Conservation (phyloP, 2,329 filamentous ascomycete genomes). For the Cordyceps farinosa region DNA sequence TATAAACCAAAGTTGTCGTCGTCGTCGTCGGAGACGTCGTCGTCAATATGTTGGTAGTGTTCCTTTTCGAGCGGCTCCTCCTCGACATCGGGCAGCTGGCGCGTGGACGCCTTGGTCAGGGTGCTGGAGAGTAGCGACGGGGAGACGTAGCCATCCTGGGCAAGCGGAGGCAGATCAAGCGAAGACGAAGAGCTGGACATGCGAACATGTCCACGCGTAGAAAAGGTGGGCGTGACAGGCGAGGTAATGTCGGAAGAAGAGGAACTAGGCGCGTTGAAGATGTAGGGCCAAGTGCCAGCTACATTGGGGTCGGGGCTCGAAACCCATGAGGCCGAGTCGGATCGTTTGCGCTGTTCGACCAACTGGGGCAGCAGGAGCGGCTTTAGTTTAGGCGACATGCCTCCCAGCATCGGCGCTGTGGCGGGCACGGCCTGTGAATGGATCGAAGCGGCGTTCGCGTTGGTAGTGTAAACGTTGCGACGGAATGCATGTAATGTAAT, state of each 20-base stretch:
- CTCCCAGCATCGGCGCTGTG: slow-evolving; percentile 15
- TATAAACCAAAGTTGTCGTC: slow-evolving; percentile 46
- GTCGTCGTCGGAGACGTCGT: slow-evolving; percentile 29
- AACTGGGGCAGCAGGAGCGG: slow-evolving; percentile 52
- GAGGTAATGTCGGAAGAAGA: slow-evolving; percentile 65
- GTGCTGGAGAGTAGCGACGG: slow-evolving; percentile 31
- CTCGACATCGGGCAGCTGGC: slow-evolving; percentile 73
- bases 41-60: slow-evolving; percentile 52
- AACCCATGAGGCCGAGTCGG: slow-evolving; percentile 26
- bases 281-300: slow-evolving; percentile 27
- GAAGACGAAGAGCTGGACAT: slow-evolving; percentile 77
- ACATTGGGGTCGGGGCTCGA: slow-evolving; percentile 33
- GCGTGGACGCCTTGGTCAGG: slow-evolving; percentile 53
- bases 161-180: slow-evolving; percentile 54
- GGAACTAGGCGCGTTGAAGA: slow-evolving; percentile 49
- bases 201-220: slow-evolving; percentile 58
- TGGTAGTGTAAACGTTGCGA: slow-evolving; percentile 1
- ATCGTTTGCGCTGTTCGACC: slow-evolving; percentile 47
- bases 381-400: slow-evolving; percentile 49
- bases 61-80: slow-evolving; percentile 76
- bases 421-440: slow-evolving; percentile 12
- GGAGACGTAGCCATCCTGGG: slow-evolving; percentile 50
- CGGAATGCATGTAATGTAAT: slow-evolving; percentile 1
- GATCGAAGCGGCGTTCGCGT: slow-evolving; percentile 6
- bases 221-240: slow-evolving; percentile 69